Base-by-base conservation (phyloP, 441 rosid species). In the Isatis lusitanica region DNA sequence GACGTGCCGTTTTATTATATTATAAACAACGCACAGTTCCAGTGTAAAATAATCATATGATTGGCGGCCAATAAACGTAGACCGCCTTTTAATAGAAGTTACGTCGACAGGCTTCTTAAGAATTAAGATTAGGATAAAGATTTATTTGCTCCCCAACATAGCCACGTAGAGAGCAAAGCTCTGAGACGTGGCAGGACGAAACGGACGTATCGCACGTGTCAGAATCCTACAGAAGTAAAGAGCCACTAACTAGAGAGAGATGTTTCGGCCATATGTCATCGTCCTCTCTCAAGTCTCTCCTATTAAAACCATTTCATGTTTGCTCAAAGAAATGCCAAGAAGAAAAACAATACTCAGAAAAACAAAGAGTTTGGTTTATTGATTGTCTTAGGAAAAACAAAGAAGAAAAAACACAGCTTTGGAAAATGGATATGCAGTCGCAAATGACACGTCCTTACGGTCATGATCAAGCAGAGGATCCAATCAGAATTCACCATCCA, bases 401-500 rank as follows among this genome's bases (percentile, higher is more conserved):
- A 9, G 4, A 40, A 44, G 21, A 7, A 36, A 42, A 21, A 18
- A 55, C n/a, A 52, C 8, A 36, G 57, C 44, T 55, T 63, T 63
- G 42, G 66, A 62, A 69, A 62, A 75, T 75, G 70, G 79, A 74
- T 57, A 28, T 30, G 68, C 68, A 76, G 56, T 64, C 80, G 47
- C 80, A 76, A 63, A 40, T 65, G 56, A 58, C 63, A 70, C 76
- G 76, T 72, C 60, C 80, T 44, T 77, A 66, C 43, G 74, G 38
- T 61, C 47, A 71, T 40, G 77, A 66, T 24, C 73, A 77, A 28
- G 62, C 44, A 50, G 73, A 66, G 36, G 76, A 71, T 28, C 76
- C 76, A 58, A 48, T 71, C 35, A 71, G 28, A 71, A 28, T 59
- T 40, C 68, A 71, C 70, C 70, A 77, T 72, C 66, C 71, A 76